Conservation (phyloP, 2,329 filamentous ascomycete genomes). For the Parastagonospora avenae region DNA sequence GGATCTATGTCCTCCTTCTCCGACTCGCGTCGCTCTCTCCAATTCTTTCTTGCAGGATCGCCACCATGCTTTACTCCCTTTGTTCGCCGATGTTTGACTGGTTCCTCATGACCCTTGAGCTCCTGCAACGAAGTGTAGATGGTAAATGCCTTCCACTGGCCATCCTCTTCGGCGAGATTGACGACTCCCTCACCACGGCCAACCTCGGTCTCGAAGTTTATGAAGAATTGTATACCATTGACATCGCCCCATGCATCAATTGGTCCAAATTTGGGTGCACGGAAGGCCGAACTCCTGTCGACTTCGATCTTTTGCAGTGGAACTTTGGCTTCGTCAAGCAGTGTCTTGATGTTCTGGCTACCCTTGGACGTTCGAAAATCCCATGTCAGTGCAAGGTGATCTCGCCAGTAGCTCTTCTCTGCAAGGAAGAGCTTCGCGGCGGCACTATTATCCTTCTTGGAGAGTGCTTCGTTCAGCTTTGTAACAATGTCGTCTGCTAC, state of each 20-base stretch:
- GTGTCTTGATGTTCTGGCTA: slow-evolving; percentile 52
- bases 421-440: slow-evolving; percentile 53
- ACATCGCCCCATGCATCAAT: slow-evolving; percentile 39
- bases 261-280: slow-evolving; percentile 30
- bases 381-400: slow-evolving; percentile 63
- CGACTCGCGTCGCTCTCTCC: slow-evolving; percentile 36
- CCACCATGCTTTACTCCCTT: slow-evolving; percentile 38
- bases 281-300: slow-evolving; percentile 26
- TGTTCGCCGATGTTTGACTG: slow-evolving; percentile 25
- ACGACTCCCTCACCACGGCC: slow-evolving; percentile 42
- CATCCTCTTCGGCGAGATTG: slow-evolving; percentile 39
- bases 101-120: slow-evolving; percentile 45
- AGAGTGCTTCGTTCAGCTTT: slow-evolving; percentile 51
- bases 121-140: slow-evolving; percentile 45
- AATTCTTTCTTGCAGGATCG: slow-evolving; percentile 36
- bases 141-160: slow-evolving; percentile 49
- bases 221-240: slow-evolving; percentile 33
- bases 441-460: slow-evolving; percentile 39
- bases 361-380: slow-evolving; percentile 58
- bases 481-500: slow-evolving; percentile 49
- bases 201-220: slow-evolving; percentile 37
- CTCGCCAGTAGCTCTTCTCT: slow-evolving; percentile 62
- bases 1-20: slow-evolving; percentile 34
- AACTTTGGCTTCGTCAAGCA: slow-evolving; percentile 38
- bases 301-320: slow-evolving; percentile 37